Evolutionary conservation across 1,139 yeast genomes (phyloP), one percentile per base, ranked within the genome.

Genomic region (Nadsonia starkeyi-henricii): DNA sequence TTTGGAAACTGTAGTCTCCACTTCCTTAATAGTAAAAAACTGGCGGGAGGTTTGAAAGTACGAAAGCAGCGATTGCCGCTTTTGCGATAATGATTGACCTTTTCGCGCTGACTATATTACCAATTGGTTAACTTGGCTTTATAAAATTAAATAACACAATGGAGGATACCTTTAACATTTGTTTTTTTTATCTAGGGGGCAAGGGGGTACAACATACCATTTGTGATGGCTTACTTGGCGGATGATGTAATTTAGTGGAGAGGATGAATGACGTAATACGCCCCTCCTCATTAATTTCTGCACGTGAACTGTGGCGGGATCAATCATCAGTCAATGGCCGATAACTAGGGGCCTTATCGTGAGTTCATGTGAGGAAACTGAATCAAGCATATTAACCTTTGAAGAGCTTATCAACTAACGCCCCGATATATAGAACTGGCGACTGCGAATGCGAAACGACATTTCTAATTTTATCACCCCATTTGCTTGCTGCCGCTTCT

Each of bases 21-120:
- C 56, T 50, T 77, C 81, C 53, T 74, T 77, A 54, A 74, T 66
- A 50, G 69, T 73, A 58, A 67, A 74, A 54, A 73, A 74, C 5
- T 62, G 56, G 50, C 66, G 70, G 1, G 63, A 60, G 21, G 60
- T 62, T 23, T 68, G 68, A 54, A 75, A 71, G 62, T 73, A 75
- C 18, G 63, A 55, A 9, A 71, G 56, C 5, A 75, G 60, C 20
- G 47, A 44, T 21, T 47, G 42, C 33, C 52, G 52, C 28, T 50
- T 51, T 23, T 47, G 53, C 23, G 51, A 49, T 42, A 47, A 49
- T 2, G 55, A 43, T 20, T 46, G 45, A 41, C 48, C 52, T 47
- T 49, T 54, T 13, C 44, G 39, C 4, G 39, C 39, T 7, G 39
- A 33, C 39, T 41, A 41, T 21, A 28, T 45, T 39, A 3, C n/a